Percentiles rank a stretch among this genome's conserved stretches.
phyloP scores from a whole-genome alignment of 805 yeast genomes.

The Dipodascus albidus region DNA sequence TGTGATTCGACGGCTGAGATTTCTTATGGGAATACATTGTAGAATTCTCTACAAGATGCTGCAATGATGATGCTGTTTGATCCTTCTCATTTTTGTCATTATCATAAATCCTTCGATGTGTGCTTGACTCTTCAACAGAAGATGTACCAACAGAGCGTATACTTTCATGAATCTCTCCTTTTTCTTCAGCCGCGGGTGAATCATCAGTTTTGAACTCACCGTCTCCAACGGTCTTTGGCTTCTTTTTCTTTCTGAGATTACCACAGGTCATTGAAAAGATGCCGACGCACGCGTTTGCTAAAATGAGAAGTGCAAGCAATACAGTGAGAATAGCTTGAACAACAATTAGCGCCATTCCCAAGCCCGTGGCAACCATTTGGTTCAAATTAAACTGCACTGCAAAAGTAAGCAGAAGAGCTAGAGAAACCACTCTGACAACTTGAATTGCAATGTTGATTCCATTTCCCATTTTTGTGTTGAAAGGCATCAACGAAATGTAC shows the following conservation, averaged over 20 bases:
- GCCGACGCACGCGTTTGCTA: constrained; percentile 6
- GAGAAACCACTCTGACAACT: constrained; percentile 19
- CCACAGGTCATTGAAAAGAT: neutral
- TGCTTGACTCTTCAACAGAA: neutral
- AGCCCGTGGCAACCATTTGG: constrained; percentile 19
- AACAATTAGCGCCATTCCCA: constrained; percentile 23
- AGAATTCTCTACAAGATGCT: neutral
- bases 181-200: too few relatives aligned
- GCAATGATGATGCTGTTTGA: too few relatives aligned
- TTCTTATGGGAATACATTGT: too few relatives aligned
- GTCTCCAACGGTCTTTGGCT: neutral
- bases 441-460: constrained; percentile 21
- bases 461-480: constrained; percentile 22
- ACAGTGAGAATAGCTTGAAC: constrained; percentile 22
- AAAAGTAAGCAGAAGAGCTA: constrained; percentile 21
- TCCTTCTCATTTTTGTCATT: too few relatives aligned
- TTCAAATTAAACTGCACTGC: constrained; percentile 20
- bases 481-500: constrained; percentile 18
- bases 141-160: neutral
- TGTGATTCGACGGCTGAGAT: too few relatives aligned
- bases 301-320: constrained; percentile 17
- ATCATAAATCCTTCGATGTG: neutral
- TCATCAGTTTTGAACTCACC: too few relatives aligned
- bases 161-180: neutral
- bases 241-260: neutral